Evolutionary conservation across 257 asterid genomes (phyloP).

Genomic region (Capsicum pubescens): DNA sequence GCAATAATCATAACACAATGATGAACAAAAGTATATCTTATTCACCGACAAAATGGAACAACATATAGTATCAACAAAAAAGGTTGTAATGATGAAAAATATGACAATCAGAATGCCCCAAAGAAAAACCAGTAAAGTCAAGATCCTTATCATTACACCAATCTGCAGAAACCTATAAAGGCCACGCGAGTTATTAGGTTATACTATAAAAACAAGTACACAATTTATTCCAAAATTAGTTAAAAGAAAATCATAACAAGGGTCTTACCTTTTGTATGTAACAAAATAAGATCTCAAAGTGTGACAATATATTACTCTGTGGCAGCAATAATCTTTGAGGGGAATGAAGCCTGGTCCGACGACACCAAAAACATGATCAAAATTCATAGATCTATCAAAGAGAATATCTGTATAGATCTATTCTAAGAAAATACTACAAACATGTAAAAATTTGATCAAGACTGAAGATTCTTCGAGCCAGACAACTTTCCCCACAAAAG

Average conservation of each 20-base stretch:
- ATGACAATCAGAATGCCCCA: background rate
- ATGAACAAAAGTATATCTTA: conserved; percentile 14
- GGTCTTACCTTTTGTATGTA: background rate
- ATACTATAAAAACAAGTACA: background rate
- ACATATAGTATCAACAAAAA: background rate
- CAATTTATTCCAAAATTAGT: background rate
- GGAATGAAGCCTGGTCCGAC: conserved; percentile 54
- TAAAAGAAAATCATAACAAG: background rate
- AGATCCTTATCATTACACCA: conserved; percentile 29
- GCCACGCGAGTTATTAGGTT: background rate
- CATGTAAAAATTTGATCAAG: background rate
- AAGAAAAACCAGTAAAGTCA: background rate
- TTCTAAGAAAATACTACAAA: background rate
- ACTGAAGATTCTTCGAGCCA: conserved; percentile 50
- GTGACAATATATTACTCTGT: background rate
- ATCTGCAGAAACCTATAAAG: background rate
- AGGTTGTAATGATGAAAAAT: conserved; percentile 18
- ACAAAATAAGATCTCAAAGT: background rate
- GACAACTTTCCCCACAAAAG: conserved; percentile 51
- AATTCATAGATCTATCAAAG: background rate
- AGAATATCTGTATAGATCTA: background rate
- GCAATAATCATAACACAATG: background rate
- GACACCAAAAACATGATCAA: conserved; percentile 6
- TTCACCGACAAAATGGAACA: conserved; percentile 18
- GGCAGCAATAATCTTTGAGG: conserved; percentile 33